phyloP scores from a whole-genome alignment of 2,329 filamentous ascomycete species.

The Fusarium nisikadoi region DNA sequence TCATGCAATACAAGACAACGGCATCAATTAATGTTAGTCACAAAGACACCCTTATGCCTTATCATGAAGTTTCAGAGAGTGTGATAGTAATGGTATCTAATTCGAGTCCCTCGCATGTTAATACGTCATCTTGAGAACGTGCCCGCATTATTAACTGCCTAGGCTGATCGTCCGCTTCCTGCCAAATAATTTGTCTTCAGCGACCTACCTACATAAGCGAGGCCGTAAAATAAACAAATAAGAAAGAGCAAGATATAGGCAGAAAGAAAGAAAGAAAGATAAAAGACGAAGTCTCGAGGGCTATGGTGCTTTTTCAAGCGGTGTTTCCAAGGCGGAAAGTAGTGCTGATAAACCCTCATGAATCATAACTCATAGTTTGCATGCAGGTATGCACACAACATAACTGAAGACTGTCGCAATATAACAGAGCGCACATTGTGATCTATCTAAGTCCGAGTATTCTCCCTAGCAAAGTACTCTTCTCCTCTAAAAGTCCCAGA shows the following conservation, averaged over 20 bases:
- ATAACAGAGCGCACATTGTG: background rate
- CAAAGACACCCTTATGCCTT: background rate
- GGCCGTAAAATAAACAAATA: conserved; percentile 25
- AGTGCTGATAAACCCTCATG: conserved; percentile 8
- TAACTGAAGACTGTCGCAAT: background rate
- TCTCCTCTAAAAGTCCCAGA: conserved; percentile 59
- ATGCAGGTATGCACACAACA: conserved; percentile 8
- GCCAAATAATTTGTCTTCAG: conserved; percentile 11
- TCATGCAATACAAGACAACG: background rate
- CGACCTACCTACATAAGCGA: conserved; percentile 10
- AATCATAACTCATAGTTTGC: conserved; percentile 16
- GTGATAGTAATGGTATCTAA: conserved; percentile 16
- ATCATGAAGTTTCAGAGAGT: background rate
- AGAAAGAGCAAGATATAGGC: conserved; percentile 24
- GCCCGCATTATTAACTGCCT: background rate
- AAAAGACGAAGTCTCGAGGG: background rate
- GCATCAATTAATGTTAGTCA: background rate
- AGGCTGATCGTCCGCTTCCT: background rate
- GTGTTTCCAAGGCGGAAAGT: conserved; percentile 22
- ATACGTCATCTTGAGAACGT: conserved; percentile 3
- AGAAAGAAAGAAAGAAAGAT: background rate
- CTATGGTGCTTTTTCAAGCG: conserved; percentile 2
- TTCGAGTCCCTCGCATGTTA: conserved; percentile 10
- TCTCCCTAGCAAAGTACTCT: conserved; percentile 10
- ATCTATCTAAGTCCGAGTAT: background rate